Percentiles rank a stretch among this genome's conserved stretches.
Conservation (phyloP, 257 asterid species). For the Petunia secreta region DNA sequence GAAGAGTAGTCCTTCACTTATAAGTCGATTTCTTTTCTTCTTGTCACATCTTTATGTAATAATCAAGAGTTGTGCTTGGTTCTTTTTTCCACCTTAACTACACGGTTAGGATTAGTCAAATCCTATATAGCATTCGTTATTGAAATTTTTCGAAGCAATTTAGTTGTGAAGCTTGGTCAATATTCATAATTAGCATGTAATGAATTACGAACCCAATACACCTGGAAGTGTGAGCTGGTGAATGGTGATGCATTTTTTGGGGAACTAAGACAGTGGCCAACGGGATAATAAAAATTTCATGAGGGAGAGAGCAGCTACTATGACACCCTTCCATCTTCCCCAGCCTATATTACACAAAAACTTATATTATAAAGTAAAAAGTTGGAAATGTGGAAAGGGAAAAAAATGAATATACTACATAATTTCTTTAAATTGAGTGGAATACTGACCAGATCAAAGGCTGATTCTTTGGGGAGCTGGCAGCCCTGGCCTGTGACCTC, state of each 20-base stretch:
- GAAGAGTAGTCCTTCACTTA: not conserved
- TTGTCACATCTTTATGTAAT: not conserved
- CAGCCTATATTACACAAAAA: no score
- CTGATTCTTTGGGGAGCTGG: not conserved
- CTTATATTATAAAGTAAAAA: not conserved
- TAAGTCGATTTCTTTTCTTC: not conserved
- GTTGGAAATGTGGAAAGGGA: not conserved
- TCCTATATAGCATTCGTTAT: not conserved
- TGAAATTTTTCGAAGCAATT: not conserved
- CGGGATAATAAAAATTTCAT: not conserved
- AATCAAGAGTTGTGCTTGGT: not conserved
- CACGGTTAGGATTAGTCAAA: not conserved
- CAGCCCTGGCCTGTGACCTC: slow-evolving; percentile 19
- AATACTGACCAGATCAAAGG: slow-evolving; percentile 7
- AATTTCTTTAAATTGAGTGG: slow-evolving; percentile 3
- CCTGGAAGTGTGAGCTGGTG: not conserved
- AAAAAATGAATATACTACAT: not conserved
- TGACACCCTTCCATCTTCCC: no score
- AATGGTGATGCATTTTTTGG: not conserved
- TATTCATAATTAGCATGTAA: not conserved
- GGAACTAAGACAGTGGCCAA: not conserved
- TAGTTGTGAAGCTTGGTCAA: not conserved
- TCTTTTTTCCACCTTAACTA: not conserved
- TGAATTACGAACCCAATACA: not conserved
- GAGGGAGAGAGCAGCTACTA: no score